Base-by-base conservation (phyloP, 2,329 filamentous ascomycete species). In the Scytalidium lignicola region DNA sequence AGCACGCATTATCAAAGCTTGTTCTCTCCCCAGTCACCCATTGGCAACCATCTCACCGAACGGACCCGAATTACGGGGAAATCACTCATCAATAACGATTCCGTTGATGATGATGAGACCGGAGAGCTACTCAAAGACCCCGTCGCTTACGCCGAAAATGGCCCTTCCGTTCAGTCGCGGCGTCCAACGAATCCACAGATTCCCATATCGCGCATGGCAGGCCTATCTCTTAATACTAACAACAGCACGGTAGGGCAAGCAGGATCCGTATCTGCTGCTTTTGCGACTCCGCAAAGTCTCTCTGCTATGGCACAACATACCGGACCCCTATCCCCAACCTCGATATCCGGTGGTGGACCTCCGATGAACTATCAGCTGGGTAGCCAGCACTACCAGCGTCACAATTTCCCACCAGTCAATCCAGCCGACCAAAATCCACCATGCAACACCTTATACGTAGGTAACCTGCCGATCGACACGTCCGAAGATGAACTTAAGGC, bases 361-460 rank as follows among this genome's bases (percentile, higher is more conserved):
- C 62, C 67, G 2, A 76, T 73, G 47, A 73, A 73, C 50, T 85
- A 78, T 59, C 77, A 78, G 55, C 73, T 80, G 55, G 73, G 74
- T 32, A 75, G 71, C 47, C 72, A 76, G 56, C 75, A 80, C 51
- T 86, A 79, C 57, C 75, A 72, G 55, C 78, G 74, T 61, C 81
- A 82, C 54, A 85, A 84, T 52, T 88, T 90, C 54, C 92, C 92
- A 13, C 86, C 91, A 0, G 88, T 89, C 52, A 97, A 97, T 58
- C 92, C 91, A 0, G 91, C 92, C 12, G 92, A 99, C 63, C 88
- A 96, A 68, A 96, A 97, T 60, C 92, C 92, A 1, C 93, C 93
- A 0, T 97, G 93, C 77, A 97, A 99, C 65, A 99, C 93, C 0
- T 76, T 99, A 6, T 97, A 99, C 62, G 92, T 99, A 18, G 92